Evolutionary conservation across 2,329 filamentous ascomycete genomes (phyloP).

Genomic region (Colletotrichum tabaci): DNA sequence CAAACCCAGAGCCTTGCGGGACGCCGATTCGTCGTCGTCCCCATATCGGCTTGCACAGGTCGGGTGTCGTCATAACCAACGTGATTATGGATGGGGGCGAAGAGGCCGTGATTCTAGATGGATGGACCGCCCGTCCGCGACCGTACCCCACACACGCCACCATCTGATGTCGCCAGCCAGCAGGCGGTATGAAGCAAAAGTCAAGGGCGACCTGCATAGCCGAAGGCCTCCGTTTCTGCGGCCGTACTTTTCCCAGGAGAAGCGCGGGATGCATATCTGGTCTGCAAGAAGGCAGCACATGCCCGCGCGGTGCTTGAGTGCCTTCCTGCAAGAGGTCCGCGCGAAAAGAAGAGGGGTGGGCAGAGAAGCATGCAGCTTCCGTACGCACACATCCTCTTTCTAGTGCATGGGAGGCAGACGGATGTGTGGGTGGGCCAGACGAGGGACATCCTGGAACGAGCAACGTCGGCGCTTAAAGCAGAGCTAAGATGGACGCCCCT

Average conservation of each 20-base stretch:
- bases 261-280: slow-evolving; percentile 42
- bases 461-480: slow-evolving; percentile 40
- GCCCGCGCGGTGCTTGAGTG: slow-evolving; percentile 14
- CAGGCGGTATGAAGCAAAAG: slow-evolving; percentile 22
- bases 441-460: slow-evolving; percentile 36
- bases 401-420: slow-evolving; percentile 27
- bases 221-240: slow-evolving; percentile 56
- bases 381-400: slow-evolving; percentile 18
- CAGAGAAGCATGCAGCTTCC: slow-evolving; percentile 26
- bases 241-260: slow-evolving; percentile 44
- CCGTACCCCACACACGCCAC: slow-evolving; percentile 40
- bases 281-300: slow-evolving; percentile 37
- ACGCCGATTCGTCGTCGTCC: neutral
- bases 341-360: slow-evolving; percentile 14
- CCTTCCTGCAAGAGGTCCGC: slow-evolving; percentile 28
- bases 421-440: slow-evolving; percentile 34
- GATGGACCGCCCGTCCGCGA: slow-evolving; percentile 17
- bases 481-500: slow-evolving; percentile 38
- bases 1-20: slow-evolving; percentile 6
- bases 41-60: slow-evolving; percentile 2
- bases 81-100: slow-evolving; percentile 6
- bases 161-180: slow-evolving; percentile 35
- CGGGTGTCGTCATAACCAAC: slow-evolving; percentile 3
- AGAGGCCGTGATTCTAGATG: slow-evolving; percentile 13
- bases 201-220: slow-evolving; percentile 53